Percentiles rank a stretch among this genome's conserved stretches.
phyloP scores from a whole-genome alignment of 176 grass and related monocot species.

The Echinochloa phyllopogon region DNA sequence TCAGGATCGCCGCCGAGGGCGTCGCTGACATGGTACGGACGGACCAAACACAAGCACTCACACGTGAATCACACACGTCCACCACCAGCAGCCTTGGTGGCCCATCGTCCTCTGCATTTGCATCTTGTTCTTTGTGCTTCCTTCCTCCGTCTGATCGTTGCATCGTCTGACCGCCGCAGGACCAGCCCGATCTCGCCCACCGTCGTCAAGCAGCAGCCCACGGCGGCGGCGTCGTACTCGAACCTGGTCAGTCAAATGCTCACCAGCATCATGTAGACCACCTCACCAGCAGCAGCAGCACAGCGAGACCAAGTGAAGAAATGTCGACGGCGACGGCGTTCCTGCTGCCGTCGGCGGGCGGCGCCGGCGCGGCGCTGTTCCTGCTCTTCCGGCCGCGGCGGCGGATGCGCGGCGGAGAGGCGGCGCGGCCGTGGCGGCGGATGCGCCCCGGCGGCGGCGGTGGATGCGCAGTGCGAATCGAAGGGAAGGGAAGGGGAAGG shows the following conservation, averaged over 20 bases:
- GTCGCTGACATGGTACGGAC: slow-evolving; percentile 85
- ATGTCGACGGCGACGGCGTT: slow-evolving; percentile 44
- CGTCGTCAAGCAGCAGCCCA: slow-evolving; percentile 48
- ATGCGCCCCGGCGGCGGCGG: too few species aligned
- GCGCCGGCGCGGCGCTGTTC: slow-evolving; percentile 53
- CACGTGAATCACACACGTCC: slow-evolving; percentile 5
- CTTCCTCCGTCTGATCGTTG: background rate
- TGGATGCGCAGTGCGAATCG: too few species aligned
- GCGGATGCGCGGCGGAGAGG: too few species aligned
- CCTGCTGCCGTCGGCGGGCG: slow-evolving; percentile 49
- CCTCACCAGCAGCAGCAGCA: background rate
- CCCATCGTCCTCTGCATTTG: background rate
- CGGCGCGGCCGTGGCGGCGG: too few species aligned
- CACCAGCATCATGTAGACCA: slow-evolving; percentile 66
- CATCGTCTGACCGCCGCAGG: slow-evolving; percentile 58
- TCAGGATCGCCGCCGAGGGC: slow-evolving; percentile 80
- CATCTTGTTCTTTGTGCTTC: slow-evolving; percentile 30
- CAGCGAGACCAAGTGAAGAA: background rate
- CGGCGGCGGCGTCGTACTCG: slow-evolving; percentile 65
- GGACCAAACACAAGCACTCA: background rate
- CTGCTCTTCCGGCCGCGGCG: slow-evolving; percentile 72
- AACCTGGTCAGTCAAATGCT: slow-evolving; percentile 77
- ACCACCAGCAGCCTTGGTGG: background rate
- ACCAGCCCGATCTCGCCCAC: slow-evolving; percentile 26
- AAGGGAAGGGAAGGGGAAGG: too few species aligned